Evolutionary conservation across 768 basidiomycete species (phyloP).

Genomic region (Phaffia australis): DNA sequence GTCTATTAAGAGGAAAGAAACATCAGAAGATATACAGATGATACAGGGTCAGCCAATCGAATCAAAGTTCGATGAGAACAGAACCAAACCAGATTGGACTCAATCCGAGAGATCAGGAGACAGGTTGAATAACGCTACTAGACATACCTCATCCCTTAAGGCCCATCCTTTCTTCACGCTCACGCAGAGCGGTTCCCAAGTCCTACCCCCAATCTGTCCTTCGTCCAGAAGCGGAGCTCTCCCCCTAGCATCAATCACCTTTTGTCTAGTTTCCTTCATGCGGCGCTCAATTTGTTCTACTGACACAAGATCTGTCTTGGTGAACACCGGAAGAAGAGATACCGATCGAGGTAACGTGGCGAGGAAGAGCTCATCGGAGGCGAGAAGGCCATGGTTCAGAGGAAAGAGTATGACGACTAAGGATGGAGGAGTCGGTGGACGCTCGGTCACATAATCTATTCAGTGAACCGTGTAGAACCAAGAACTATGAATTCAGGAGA

Average conservation of each 20-base stretch:
- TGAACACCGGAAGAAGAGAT: conserved; percentile 22
- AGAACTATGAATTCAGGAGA: background rate
- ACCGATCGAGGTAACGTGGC: conserved; percentile 16
- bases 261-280: conserved; percentile 1
- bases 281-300: background rate
- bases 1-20: background rate
- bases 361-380: conserved; percentile 23
- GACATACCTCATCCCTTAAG: conserved; percentile 10
- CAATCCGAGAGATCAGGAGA: background rate
- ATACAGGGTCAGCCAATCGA: background rate
- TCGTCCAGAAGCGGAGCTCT: conserved; percentile 6
- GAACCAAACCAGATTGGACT: background rate
- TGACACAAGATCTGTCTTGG: conserved; percentile 14
- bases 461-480: background rate
- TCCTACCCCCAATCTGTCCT: conserved; percentile 7
- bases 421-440: conserved; percentile 17
- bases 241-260: conserved; percentile 1
- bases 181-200: conserved; percentile 11
- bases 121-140: background rate
- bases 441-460: conserved; percentile 16
- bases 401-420: conserved; percentile 18
- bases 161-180: conserved; percentile 13
- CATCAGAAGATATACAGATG: background rate
- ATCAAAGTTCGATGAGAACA: background rate
- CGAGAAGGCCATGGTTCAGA: conserved; percentile 4